Evolutionary conservation across 2,329 filamentous ascomycete species (phyloP).

Genomic region (Trichoderma sp.): DNA sequence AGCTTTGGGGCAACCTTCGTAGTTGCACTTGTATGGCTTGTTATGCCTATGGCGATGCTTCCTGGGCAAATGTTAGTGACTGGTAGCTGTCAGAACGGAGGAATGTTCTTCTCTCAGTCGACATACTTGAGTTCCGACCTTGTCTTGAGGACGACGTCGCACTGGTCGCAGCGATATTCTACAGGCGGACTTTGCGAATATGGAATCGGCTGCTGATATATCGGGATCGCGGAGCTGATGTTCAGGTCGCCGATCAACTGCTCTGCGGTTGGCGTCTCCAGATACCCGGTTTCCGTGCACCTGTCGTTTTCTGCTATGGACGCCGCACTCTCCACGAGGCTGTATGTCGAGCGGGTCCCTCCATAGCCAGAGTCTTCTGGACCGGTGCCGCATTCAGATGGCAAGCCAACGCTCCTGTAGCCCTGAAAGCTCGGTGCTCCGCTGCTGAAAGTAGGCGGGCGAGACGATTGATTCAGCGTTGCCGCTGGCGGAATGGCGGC

Average conservation of each 20-base stretch:
- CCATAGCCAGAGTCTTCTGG: constrained; percentile 53
- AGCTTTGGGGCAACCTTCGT: constrained; percentile 56
- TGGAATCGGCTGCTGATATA: neutral
- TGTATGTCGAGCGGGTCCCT: constrained; percentile 45
- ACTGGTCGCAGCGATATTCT: constrained; percentile 44
- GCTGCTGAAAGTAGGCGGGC: constrained; percentile 26
- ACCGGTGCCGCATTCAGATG: constrained; percentile 47
- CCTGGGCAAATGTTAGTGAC: constrained; percentile 48
- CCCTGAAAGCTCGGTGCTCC: constrained; percentile 30
- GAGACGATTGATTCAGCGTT: neutral
- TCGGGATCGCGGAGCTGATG: constrained; percentile 28
- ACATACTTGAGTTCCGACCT: constrained; percentile 60
- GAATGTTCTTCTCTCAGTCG: neutral
- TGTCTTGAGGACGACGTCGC: constrained; percentile 50
- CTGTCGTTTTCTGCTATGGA: constrained; percentile 51
- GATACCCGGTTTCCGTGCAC: constrained; percentile 41
- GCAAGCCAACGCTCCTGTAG: constrained; percentile 36
- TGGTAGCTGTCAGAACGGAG: neutral
- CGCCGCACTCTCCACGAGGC: constrained; percentile 44
- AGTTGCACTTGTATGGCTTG: constrained; percentile 66
- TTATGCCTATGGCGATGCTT: constrained; percentile 74
- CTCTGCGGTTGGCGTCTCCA: constrained; percentile 38
- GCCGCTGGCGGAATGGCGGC: constrained; percentile 32
- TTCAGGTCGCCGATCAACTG: constrained; percentile 40
- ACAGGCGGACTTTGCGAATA: neutral